Conservation (phyloP, 106 monocot genomes). For the Dactylorhiza incarnata region DNA sequence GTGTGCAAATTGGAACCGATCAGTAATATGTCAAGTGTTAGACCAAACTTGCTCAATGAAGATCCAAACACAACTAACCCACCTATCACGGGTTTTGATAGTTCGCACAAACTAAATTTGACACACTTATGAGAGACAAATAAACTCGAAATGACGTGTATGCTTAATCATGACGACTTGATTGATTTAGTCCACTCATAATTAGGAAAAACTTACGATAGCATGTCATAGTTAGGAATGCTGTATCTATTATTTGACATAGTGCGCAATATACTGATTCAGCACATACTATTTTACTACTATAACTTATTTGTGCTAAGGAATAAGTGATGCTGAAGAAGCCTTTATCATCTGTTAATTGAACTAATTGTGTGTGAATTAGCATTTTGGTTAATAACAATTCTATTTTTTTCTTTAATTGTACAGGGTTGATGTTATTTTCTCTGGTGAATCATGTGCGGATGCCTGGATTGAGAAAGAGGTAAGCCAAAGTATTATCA, state of each 20-base stretch:
- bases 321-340: background rate
- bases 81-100: too few species aligned
- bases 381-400: background rate
- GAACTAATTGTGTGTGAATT: background rate
- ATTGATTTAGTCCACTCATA: too few species aligned
- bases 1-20: too few species aligned
- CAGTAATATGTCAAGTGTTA: too few species aligned
- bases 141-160: too few species aligned
- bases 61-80: too few species aligned
- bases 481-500: conserved; percentile 18
- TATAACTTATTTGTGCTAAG: background rate
- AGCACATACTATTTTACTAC: background rate
- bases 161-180: too few species aligned
- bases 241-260: background rate
- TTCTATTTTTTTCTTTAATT: conserved; percentile 12
- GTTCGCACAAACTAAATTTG: too few species aligned
- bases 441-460: conserved; percentile 61
- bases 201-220: too few species aligned
- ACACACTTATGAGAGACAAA: too few species aligned
- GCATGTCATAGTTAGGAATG: background rate
- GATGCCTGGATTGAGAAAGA: conserved; percentile 97
- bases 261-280: background rate
- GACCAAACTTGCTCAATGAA: too few species aligned
- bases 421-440: conserved; percentile 78
- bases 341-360: background rate